Evolutionary conservation across 768 basidiomycete genomes (phyloP).

Genomic region (Leccinum ochraceum): DNA sequence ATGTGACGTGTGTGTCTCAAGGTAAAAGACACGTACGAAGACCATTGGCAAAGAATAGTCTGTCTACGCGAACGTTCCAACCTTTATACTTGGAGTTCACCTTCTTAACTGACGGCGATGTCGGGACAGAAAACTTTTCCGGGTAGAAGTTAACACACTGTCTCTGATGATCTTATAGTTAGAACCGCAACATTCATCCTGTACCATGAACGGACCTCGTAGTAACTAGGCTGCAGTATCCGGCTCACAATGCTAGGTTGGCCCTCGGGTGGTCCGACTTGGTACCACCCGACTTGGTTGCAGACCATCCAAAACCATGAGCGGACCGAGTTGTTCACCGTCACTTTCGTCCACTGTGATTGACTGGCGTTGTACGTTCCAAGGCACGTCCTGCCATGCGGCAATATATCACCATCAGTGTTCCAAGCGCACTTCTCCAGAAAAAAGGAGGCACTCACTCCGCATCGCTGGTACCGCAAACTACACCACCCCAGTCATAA

Average conservation of each 20-base stretch:
- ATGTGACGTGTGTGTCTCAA: not conserved
- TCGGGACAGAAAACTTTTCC: slow-evolving; percentile 50
- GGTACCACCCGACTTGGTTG: slow-evolving; percentile 63
- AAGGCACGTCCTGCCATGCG: slow-evolving; percentile 33
- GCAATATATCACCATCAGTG: slow-evolving; percentile 38
- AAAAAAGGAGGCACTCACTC: slow-evolving; percentile 43
- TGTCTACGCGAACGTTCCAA: slow-evolving; percentile 59
- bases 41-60: slow-evolving; percentile 72
- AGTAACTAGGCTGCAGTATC: slow-evolving; percentile 33
- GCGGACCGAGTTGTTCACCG: slow-evolving; percentile 53
- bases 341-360: slow-evolving; percentile 53
- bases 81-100: slow-evolving; percentile 59
- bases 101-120: slow-evolving; percentile 41
- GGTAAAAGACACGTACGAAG: slow-evolving; percentile 44
- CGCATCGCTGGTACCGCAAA: slow-evolving; percentile 48
- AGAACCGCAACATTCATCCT: not conserved
- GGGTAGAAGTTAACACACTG: slow-evolving; percentile 72
- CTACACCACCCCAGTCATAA: slow-evolving; percentile 32
- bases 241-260: slow-evolving; percentile 38
- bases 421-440: not conserved
- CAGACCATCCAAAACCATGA: slow-evolving; percentile 80
- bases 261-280: slow-evolving; percentile 38
- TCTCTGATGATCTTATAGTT: slow-evolving; percentile 41
- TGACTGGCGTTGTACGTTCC: slow-evolving; percentile 43
- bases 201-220: slow-evolving; percentile 20